These are phyloP conservation scores for Fusarium sp. DNA, from an alignment of 2,329 filamentous ascomycete genomes.

Conservation along the genomic window DNA sequence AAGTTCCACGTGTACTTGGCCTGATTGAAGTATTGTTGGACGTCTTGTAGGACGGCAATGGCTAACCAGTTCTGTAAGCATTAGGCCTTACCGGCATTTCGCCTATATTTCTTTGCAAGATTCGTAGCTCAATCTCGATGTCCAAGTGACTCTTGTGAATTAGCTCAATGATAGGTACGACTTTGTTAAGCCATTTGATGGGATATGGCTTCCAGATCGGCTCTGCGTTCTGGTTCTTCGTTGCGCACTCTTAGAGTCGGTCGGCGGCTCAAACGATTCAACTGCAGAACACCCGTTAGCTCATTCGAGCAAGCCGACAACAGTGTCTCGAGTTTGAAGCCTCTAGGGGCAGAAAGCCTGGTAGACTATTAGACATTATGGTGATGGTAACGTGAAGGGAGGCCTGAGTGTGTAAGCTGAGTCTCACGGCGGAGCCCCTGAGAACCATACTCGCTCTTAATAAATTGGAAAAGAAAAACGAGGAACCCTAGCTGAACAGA, in stretches of 20 bases:
- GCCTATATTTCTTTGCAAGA: not conserved
- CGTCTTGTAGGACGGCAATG: not conserved
- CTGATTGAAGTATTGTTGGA: too few species aligned
- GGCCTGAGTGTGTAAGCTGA: not conserved
- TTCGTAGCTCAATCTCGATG: not conserved
- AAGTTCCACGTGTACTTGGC: rapidly evolving
- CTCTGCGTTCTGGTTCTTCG: not conserved
- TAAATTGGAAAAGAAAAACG: not conserved
- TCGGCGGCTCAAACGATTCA: too few species aligned
- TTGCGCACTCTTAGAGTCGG: too few species aligned
- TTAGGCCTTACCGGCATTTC: not conserved
- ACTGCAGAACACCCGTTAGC: not conserved
- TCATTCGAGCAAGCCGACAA: rapidly evolving
- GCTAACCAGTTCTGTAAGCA: not conserved
- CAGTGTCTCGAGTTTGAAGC: rapidly evolving
- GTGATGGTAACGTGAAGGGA: not conserved
- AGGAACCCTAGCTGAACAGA: rapidly evolving
- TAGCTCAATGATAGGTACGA: rapidly evolving
- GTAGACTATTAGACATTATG: rapidly evolving
- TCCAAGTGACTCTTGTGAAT: too few species aligned
- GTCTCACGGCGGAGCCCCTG: not conserved
- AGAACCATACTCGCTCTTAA: too few species aligned
- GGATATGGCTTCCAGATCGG: not conserved
- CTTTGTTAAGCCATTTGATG: too few species aligned
- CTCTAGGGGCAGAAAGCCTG: rapidly evolving